Evolutionary conservation across 1,284 basidiomycete species (phyloP), one percentile per base, ranked within the genome.

Genomic region (Ganoderma lingzhi): DNA sequence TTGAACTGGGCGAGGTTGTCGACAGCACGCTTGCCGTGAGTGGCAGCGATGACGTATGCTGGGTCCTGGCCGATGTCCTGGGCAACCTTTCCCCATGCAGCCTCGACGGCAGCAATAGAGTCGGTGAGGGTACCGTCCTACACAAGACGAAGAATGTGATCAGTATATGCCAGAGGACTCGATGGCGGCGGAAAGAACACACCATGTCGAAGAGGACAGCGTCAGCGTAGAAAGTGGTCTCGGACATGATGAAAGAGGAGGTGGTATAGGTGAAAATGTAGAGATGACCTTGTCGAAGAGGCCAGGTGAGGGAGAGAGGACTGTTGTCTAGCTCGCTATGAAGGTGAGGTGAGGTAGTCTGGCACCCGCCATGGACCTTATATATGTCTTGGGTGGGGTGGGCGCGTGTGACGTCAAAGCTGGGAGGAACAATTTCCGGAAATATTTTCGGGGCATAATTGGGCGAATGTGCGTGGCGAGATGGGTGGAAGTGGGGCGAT

Each of bases 181-280:
- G 15, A 12, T 28, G 51, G 53, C 42, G 30, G 28, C 62, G 51
- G 58, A 64, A 51, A 30, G 30, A 14, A 81, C 86, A 70, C 75
- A 90, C 90, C 91, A 93, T 93, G 79, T 92, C 91, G 78, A 92
- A 92, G 75, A 92, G 82, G 78, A 90, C 89, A 72, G 90, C 91
- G 71, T 92, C 89, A 65, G 81, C 87, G 74, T 80, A 79, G 79
- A 89, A 88, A 19, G 79, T 78, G 42, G 75, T 68, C 32, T 30
- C 65, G 73, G 79, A 79, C 77, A 79, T 80, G 65, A 55, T 76
- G 62, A 23, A 23, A 37, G 19, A 41, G 3, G 62, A 37, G 6
- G 23, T 37, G 44, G 28, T 17, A 65, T 42, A 62, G 61, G 60
- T 51, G 44, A 67, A 42, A 59, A 64, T 23, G 53, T 56, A 6